Conservation (phyloP, 345 rosid genomes). For the Acer yangbiense region DNA sequence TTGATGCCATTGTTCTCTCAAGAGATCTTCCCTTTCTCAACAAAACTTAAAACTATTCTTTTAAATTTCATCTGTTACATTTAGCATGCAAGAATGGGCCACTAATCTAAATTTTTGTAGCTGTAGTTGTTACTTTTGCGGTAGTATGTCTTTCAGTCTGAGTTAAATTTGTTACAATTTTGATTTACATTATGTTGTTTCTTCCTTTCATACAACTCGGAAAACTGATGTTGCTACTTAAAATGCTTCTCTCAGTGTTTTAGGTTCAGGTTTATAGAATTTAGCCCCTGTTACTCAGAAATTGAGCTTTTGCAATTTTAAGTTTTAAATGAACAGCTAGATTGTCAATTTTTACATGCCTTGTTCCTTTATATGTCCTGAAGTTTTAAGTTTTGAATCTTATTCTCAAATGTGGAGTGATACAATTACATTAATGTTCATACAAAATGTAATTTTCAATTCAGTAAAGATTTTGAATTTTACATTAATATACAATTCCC, state of each 20-base stretch:
- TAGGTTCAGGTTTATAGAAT: neutral
- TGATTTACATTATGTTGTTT: neutral
- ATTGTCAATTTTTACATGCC: neutral
- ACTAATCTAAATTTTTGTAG: slow-evolving; percentile 4
- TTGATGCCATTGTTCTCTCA: slow-evolving; percentile 12
- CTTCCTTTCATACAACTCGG: neutral
- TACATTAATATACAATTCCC: neutral
- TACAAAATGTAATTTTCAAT: neutral
- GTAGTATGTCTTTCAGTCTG: neutral
- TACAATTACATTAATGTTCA: neutral
- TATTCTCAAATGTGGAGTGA: neutral
- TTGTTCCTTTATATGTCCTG: neutral
- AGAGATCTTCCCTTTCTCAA: neutral
- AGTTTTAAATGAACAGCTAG: neutral
- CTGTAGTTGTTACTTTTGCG: slow-evolving; percentile 4
- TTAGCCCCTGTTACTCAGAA: neutral
- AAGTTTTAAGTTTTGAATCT: neutral
- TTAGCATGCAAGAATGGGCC: slow-evolving; percentile 9
- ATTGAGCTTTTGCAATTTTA: neutral
- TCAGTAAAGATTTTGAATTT: neutral
- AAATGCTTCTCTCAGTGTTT: neutral
- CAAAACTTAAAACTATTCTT: neutral
- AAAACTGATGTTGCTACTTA: neutral
- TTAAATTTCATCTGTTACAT: neutral
- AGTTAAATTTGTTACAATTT: neutral